Evolutionary conservation across 2,329 filamentous ascomycete species (phyloP).

Genomic region (Alternaria dauci): DNA sequence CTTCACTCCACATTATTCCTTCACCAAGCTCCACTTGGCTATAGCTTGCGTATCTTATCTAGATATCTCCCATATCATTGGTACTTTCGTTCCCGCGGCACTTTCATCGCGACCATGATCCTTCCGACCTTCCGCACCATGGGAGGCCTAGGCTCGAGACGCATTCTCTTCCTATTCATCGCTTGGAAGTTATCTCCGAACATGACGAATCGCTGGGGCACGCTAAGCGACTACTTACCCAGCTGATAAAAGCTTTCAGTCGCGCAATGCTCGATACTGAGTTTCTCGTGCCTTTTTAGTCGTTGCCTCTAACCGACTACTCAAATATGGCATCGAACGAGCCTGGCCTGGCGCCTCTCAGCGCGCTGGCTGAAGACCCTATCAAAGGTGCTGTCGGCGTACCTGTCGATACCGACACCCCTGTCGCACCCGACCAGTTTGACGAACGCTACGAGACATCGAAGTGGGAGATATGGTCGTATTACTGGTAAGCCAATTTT

Average conservation of each 20-base stretch:
- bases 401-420: slow-evolving; percentile 48
- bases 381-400: slow-evolving; percentile 31
- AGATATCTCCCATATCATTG: slow-evolving; percentile 3
- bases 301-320: neutral
- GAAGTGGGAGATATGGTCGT: slow-evolving; percentile 65
- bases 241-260: slow-evolving; percentile 11
- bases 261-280: neutral
- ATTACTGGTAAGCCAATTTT: slow-evolving; percentile 55
- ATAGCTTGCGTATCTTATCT: slow-evolving; percentile 14
- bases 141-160: slow-evolving; percentile 8
- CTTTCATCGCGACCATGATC: neutral
- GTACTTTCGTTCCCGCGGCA: neutral
- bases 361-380: slow-evolving; percentile 30
- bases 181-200: slow-evolving; percentile 16
- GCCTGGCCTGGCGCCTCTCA: slow-evolving; percentile 33
- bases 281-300: neutral
- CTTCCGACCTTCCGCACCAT: slow-evolving; percentile 5
- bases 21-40: slow-evolving; percentile 15
- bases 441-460: slow-evolving; percentile 62
- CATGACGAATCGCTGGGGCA: slow-evolving; percentile 17
- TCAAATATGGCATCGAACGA: slow-evolving; percentile 32
- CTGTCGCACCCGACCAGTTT: slow-evolving; percentile 63
- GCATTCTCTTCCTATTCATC: slow-evolving; percentile 3
- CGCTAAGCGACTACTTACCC: slow-evolving; percentile 15
- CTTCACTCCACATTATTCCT: slow-evolving; percentile 8